phyloP scores from a whole-genome alignment of 176 grass and related monocot genomes.

The Carex cristatella region DNA sequence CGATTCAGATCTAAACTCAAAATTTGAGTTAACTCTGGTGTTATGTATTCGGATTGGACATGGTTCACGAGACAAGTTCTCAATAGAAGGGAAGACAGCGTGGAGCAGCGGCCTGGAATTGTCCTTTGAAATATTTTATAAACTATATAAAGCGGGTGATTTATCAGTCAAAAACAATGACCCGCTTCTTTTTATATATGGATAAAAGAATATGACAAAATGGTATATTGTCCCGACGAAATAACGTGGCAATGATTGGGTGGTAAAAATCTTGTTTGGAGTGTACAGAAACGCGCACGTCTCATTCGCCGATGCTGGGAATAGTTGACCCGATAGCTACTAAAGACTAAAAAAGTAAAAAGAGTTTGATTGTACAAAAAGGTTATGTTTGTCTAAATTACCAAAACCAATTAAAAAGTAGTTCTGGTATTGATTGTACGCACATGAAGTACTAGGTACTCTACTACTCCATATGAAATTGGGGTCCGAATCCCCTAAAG shows the following conservation, averaged over 20 bases:
- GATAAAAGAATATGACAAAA: neutral
- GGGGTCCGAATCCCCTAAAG: too few species aligned
- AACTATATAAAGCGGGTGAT: neutral
- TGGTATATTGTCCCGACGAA: neutral
- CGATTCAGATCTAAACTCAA: too few species aligned
- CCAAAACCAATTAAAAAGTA: neutral
- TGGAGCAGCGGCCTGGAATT: neutral
- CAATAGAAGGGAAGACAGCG: neutral
- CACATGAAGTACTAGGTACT: too few species aligned
- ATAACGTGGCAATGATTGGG: conserved; percentile 3
- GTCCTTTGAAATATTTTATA: neutral
- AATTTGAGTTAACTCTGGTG: too few species aligned
- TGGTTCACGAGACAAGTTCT: neutral
- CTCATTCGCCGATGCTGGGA: neutral
- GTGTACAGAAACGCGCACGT: neutral
- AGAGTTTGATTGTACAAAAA: neutral
- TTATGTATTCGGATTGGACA: neutral
- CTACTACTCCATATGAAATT: too few species aligned
- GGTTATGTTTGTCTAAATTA: neutral
- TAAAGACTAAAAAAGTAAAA: neutral
- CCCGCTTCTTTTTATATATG: neutral
- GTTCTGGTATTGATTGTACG: neutral
- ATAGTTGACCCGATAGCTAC: neutral
- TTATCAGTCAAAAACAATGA: neutral
- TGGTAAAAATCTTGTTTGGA: neutral